Evolutionary conservation across 1,284 basidiomycete species (phyloP), one percentile per base, ranked within the genome.

Genomic region (Puccinia novopanici): DNA sequence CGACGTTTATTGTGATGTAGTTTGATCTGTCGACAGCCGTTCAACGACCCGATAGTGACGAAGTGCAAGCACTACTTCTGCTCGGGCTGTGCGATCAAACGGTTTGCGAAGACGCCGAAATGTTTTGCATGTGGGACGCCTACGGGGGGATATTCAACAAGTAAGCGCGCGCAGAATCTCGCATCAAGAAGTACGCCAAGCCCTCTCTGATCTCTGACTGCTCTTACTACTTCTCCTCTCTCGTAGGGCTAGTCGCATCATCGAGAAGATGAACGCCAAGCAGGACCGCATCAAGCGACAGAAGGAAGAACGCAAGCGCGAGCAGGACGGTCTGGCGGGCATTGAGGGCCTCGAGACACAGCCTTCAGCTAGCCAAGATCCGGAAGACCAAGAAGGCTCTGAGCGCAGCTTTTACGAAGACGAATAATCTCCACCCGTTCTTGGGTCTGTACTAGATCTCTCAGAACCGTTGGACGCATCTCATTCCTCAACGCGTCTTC

Each of bases 21-120:
- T 87, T 89, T 98, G 83, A 92, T 99, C 83, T 98, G 97, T 87
- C 90, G 95, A 81, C 92, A 98, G 85, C 92, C 91, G 73, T 99
- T 96, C 86, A 94, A 91, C 5, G 94, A 98, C 84, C 96, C 96
- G 6, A 90, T 99, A 82, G 93, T 95, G 75, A 99, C 97, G 24
- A 91, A 93, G 75, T 99, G 97, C 86, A 93, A 93, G 2, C 97
- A 99, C 87, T 98, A 98, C 87, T 99, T 95, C 86, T 98, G 95
- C 87, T 93, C 93, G 78, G 77, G 81, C 27, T 85, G 95, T 85
- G 95, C 95, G 12, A 93, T 98, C 86, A 92, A 93, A 86, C 90
- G 97, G 55, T 99, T 92, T 84, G 90, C 91, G 59, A 96, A 92
- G 88, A 98, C 93, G 55, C 93, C 94, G 1, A 99, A 96, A 87